Evolutionary conservation across 768 basidiomycete genomes (phyloP).

Genomic region (Tulasnella sp.): DNA sequence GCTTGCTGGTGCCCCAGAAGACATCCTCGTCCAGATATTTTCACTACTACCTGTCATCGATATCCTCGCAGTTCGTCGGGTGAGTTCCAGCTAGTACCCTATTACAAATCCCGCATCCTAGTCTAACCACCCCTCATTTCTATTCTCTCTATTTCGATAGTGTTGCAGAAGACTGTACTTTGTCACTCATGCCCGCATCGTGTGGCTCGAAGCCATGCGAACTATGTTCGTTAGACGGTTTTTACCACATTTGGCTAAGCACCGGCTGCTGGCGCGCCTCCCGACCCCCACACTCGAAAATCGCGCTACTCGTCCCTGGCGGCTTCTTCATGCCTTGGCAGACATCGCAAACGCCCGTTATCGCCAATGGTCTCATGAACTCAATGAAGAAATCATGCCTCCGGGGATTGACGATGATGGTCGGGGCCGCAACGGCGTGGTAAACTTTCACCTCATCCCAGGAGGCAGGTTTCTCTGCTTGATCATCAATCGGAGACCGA

Average conservation of each 20-base stretch:
- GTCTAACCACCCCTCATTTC: background rate
- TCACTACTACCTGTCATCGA: slow-evolving; percentile 4
- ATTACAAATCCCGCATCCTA: no score
- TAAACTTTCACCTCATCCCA: slow-evolving; percentile 3
- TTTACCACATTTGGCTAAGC: background rate
- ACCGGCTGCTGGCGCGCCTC: background rate
- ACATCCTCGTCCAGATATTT: slow-evolving; percentile 10
- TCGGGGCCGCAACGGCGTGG: background rate
- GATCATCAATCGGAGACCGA: background rate
- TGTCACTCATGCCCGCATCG: slow-evolving; percentile 12
- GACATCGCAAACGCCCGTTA: slow-evolving; percentile 4
- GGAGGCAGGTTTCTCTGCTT: slow-evolving; percentile 11
- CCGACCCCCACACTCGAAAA: slow-evolving; percentile 6
- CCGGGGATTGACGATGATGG: background rate
- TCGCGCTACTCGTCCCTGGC: slow-evolving; percentile 8
- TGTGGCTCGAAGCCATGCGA: slow-evolving; percentile 9
- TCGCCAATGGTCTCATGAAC: background rate
- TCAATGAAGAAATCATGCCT: background rate
- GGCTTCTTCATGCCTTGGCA: slow-evolving; percentile 11
- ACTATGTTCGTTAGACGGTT: background rate
- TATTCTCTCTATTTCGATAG: background rate
- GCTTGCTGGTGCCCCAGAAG: slow-evolving; percentile 8
- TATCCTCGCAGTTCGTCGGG: slow-evolving; percentile 5
- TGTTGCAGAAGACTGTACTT: slow-evolving; percentile 1
- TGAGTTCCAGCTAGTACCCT: background rate